phyloP scores from a whole-genome alignment of 192 early-diverging fungal species.

The Linnemannia hyalina region DNA sequence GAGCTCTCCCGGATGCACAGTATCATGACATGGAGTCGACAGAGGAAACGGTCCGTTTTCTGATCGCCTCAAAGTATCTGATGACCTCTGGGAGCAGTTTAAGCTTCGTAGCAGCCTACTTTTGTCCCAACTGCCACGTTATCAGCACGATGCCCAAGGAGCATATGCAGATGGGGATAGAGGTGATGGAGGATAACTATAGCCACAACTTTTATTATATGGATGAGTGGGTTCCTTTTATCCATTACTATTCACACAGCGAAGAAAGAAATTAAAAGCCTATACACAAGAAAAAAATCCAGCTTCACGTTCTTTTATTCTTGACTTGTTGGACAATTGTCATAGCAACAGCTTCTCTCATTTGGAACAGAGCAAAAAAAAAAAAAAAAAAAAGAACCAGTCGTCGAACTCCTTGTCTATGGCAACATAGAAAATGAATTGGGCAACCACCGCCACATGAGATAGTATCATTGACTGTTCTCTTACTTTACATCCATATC shows the following conservation, averaged over 20 bases:
- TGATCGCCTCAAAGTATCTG: constrained; percentile 16
- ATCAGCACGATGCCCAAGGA: constrained; percentile 24
- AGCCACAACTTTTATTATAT: constrained; percentile 12
- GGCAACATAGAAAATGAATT: too few relatives aligned
- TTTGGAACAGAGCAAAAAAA: too few relatives aligned
- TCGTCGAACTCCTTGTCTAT: too few relatives aligned
- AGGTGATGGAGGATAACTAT: constrained; percentile 18
- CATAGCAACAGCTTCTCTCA: too few relatives aligned
- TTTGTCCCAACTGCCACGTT: constrained; percentile 15
- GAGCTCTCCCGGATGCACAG: constrained; percentile 4
- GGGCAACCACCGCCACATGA: too few relatives aligned
- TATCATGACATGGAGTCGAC: constrained; percentile 15
- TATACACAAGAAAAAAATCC: too few relatives aligned
- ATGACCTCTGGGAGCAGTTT: constrained; percentile 29
- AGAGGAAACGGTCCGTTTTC: constrained; percentile 12
- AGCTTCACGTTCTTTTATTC: too few relatives aligned
- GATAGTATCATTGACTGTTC: too few relatives aligned
- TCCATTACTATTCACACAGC: background rate
- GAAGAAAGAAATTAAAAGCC: background rate
- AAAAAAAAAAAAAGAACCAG: too few relatives aligned
- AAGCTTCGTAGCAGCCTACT: constrained; percentile 13
- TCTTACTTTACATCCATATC: too few relatives aligned
- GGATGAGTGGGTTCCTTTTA: constrained; percentile 16
- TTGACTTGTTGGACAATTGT: too few relatives aligned
- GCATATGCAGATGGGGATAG: background rate